These are phyloP conservation scores for Tirmania nivea DNA, from an alignment of 495 filamentous ascomycete species.

Conservation along the genomic window DNA sequence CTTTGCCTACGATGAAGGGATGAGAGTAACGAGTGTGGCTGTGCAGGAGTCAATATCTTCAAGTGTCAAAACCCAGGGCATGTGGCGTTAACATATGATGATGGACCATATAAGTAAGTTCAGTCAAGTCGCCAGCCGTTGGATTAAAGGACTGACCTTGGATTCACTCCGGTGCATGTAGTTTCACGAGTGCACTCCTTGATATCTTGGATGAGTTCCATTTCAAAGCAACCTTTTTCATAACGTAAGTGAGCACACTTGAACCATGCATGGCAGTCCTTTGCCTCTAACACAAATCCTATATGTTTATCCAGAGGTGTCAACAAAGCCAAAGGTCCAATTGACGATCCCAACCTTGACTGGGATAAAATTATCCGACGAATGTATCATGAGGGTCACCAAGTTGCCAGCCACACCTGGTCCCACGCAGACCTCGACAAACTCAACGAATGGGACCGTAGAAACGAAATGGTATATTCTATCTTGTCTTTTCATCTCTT, in stretches of 20 bases:
- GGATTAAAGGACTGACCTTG: no score
- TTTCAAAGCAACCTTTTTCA: slow-evolving; percentile 58
- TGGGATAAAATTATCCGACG: slow-evolving; percentile 44
- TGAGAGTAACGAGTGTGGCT: no score
- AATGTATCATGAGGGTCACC: slow-evolving; percentile 51
- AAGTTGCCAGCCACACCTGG: slow-evolving; percentile 72
- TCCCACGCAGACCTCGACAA: slow-evolving; percentile 51
- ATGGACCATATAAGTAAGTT: slow-evolving; percentile 39
- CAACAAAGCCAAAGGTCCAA: slow-evolving; percentile 49
- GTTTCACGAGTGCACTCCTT: slow-evolving; percentile 44
- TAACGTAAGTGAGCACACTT: slow-evolving; percentile 25
- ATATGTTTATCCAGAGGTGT: slow-evolving; percentile 30
- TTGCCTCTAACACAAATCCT: neutral
- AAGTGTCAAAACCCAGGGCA: slow-evolving; percentile 40
- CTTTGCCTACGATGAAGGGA: neutral
- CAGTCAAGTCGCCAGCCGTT: no score
- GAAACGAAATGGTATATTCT: slow-evolving; percentile 36
- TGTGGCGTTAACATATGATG: slow-evolving; percentile 59
- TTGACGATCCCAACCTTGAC: slow-evolving; percentile 36
- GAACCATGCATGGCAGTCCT: neutral
- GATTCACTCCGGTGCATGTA: no score
- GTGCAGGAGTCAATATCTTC: slow-evolving; percentile 37
- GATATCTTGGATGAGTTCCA: slow-evolving; percentile 42
- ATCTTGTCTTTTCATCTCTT: neutral
- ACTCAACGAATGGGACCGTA: slow-evolving; percentile 32